Percentiles rank a stretch among this genome's conserved stretches.
phyloP scores from a whole-genome alignment of 345 rosid species.

The Salix exigua region DNA sequence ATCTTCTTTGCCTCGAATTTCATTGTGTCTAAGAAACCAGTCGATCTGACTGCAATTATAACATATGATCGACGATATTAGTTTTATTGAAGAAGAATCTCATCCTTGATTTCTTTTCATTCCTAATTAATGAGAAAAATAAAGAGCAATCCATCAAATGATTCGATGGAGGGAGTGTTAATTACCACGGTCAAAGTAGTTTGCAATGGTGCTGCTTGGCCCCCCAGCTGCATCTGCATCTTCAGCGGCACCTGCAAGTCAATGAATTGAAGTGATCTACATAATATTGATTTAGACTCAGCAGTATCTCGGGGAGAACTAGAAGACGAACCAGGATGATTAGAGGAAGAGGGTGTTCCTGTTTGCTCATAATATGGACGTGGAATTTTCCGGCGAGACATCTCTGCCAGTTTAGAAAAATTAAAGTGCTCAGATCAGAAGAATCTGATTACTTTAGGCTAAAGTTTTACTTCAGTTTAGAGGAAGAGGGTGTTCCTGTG shows the following conservation, averaged over 20 bases:
- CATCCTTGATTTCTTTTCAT: not conserved
- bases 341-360: not conserved
- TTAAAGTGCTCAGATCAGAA: not conserved
- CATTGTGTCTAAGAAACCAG: conserved; percentile 35
- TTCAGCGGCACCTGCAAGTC: not conserved
- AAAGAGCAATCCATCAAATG: not conserved
- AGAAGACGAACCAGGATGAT: not conserved
- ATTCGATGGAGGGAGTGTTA: not conserved
- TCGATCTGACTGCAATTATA: conserved; percentile 29
- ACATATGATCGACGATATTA: not conserved
- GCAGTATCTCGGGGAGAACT: not conserved
- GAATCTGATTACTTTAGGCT: not conserved
- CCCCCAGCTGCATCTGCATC: not conserved
- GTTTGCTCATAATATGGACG: not conserved
- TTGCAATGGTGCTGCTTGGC: not conserved
- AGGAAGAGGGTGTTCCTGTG: no score
- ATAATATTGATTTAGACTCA: not conserved
- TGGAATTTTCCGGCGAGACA: not conserved
- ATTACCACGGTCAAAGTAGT: not conserved
- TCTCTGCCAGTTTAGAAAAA: no score
- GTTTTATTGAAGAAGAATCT: not conserved
- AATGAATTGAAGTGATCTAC: not conserved
- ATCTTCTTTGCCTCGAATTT: conserved; percentile 40
- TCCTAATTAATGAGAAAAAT: not conserved
- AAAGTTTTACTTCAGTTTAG: not conserved